These are phyloP conservation scores for Grosmannia serpens DNA, from an alignment of 2,329 filamentous ascomycete species.

Conservation along the genomic window DNA sequence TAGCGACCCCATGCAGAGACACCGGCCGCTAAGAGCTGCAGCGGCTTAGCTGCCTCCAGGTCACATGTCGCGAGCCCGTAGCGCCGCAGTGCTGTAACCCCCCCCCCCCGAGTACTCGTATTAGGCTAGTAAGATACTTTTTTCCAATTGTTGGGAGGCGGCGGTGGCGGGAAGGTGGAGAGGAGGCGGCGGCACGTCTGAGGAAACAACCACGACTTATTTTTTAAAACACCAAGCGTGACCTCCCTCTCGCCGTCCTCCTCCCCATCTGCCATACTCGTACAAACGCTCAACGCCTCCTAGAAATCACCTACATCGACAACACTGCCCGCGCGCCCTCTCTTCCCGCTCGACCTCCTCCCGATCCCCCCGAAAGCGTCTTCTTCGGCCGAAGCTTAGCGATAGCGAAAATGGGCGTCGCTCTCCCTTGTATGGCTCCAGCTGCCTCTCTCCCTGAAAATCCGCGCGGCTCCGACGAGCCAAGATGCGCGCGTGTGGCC, in stretches of 20 bases:
- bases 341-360: neutral
- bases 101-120: neutral
- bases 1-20: neutral
- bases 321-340: neutral
- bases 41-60: neutral
- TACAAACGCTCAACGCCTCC: no score
- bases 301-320: neutral
- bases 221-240: neutral
- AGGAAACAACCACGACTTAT: neutral
- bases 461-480: neutral
- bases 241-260: neutral
- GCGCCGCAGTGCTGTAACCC: neutral
- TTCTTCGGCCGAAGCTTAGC: neutral
- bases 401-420: constrained; percentile 8
- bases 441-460: neutral
- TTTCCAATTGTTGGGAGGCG: neutral
- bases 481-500: neutral
- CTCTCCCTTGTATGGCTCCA: constrained; percentile 10
- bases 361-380: neutral
- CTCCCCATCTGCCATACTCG: neutral
- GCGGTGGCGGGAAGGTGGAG: neutral
- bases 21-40: neutral
- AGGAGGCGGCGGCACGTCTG: neutral
- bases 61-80: neutral
- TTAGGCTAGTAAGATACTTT: neutral